Conservation (phyloP, 192 early-diverging fungal genomes). For the Coemansia reversa region DNA sequence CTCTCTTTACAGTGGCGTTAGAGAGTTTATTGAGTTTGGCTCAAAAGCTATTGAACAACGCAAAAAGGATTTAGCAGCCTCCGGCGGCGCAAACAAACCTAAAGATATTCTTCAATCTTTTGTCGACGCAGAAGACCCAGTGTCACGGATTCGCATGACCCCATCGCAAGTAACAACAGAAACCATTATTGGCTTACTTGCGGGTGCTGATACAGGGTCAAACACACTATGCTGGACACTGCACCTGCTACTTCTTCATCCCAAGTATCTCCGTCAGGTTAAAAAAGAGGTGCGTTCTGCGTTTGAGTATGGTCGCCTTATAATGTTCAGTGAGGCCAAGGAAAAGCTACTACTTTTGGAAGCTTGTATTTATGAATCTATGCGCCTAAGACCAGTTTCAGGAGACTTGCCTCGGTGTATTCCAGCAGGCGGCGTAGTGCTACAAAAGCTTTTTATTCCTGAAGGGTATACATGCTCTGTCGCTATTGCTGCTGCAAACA, state of each 20-base stretch:
- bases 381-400: slow-evolving; percentile 32
- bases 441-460: slow-evolving; percentile 40
- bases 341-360: slow-evolving; percentile 31
- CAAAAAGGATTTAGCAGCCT: background rate
- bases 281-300: slow-evolving; percentile 18
- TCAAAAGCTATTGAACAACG: slow-evolving; percentile 27
- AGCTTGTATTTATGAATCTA: slow-evolving; percentile 42
- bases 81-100: slow-evolving; percentile 5
- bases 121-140: slow-evolving; percentile 43
- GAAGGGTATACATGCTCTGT: slow-evolving; percentile 36
- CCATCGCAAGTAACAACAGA: slow-evolving; percentile 35
- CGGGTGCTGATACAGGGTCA: slow-evolving; percentile 38
- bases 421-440: slow-evolving; percentile 30
- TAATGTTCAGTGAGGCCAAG: slow-evolving; percentile 30
- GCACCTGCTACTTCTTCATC: slow-evolving; percentile 42
- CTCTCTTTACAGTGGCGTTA: slow-evolving; percentile 16
- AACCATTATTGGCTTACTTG: slow-evolving; percentile 33
- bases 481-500: slow-evolving; percentile 22
- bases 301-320: slow-evolving; percentile 15
- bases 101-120: slow-evolving; percentile 43
- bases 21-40: slow-evolving; percentile 24
- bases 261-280: slow-evolving; percentile 9
- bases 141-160: slow-evolving; percentile 35
- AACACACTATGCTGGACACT: slow-evolving; percentile 43
- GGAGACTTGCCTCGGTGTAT: slow-evolving; percentile 33